Evolutionary conservation across 106 monocot species (phyloP).

Genomic region (Dioscorea zingiberensis): DNA sequence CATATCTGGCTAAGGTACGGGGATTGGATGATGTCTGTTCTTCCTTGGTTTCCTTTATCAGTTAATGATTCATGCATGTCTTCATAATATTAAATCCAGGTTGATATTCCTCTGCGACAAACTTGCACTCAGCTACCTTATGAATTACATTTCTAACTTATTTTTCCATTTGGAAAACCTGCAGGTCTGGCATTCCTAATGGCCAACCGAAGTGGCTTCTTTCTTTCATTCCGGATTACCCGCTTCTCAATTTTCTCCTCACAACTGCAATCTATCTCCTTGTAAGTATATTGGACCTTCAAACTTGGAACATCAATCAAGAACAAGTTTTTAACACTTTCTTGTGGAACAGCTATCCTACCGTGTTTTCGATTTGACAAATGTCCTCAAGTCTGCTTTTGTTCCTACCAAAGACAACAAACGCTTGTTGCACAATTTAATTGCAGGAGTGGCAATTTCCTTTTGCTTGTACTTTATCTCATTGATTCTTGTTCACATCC

Average conservation of each 20-base stretch:
- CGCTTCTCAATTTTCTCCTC: slow-evolving; percentile 84
- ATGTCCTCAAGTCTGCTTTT: slow-evolving; percentile 26
- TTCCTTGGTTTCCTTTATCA: no score
- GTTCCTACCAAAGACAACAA: slow-evolving; percentile 38
- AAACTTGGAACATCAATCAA: neutral
- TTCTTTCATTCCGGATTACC: slow-evolving; percentile 78
- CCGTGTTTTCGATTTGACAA: slow-evolving; percentile 37
- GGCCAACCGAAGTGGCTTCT: slow-evolving; percentile 96
- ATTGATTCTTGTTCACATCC: slow-evolving; percentile 17
- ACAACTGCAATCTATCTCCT: slow-evolving; percentile 52
- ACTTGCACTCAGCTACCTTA: no score
- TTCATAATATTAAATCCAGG: neutral
- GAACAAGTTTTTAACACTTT: neutral
- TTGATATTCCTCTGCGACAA: no score
- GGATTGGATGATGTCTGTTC: neutral
- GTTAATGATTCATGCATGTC: neutral
- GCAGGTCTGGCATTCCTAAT: slow-evolving; percentile 76
- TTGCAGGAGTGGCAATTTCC: slow-evolving; percentile 18
- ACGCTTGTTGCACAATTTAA: slow-evolving; percentile 20
- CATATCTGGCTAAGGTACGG: slow-evolving; percentile 83
- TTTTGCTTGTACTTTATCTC: slow-evolving; percentile 26
- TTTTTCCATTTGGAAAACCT: neutral
- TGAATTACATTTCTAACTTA: neutral
- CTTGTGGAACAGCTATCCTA: slow-evolving; percentile 28
- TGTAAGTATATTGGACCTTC: slow-evolving; percentile 38